Base-by-base conservation (phyloP, 768 basidiomycete genomes). In the Tricholoma sp. region DNA sequence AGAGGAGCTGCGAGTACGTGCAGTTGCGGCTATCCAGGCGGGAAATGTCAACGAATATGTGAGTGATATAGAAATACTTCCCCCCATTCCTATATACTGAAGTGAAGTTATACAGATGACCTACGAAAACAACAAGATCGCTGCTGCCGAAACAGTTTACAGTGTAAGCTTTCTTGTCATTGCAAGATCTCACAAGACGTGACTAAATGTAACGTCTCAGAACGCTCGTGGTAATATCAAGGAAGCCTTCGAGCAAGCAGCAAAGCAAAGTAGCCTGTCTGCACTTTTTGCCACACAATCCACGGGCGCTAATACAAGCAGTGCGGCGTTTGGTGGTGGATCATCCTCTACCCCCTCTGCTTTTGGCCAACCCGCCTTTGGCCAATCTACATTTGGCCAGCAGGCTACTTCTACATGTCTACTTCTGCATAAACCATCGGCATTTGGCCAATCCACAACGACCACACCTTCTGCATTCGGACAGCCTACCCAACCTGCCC, bases 1-100 rank as follows among this genome's bases (percentile, higher is more conserved):
- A 0, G 94, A 95, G 63, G 94, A 97, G 68, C 70, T 95, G 45
- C 78, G 89, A 44, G 72, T 86, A 36, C 84, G 79, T 59, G 88
- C 88, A 6, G 74, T 76, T 2, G 68, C 74, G 7, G 86, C 89
- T 0, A 59, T 80, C 18, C 75, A 78, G 57, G 73, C 76, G 7
- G 84, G 84, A 17, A 84, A 77, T 50, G 60, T 74, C 6, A 76
- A 80, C 37, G 83, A 84, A 75, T 94, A 94, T 68, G 92, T 91
- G 61, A 60, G 86, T 76, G n/a, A 4, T 15, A 28, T 33, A 0
- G 28, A 9, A 34, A 41, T 50, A 18, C 6, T 1, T n/a, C 28
- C 56, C 45, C 9, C 49, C 33, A 13, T 42, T 13, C 44, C 48
- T 36, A 49, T 4, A 7, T 15, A 31, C 45, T 49, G 20, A 49